These are phyloP conservation scores for Hemisphaericaspora xylofermentans DNA, from an alignment of 1,139 yeast genomes.

Conservation along the genomic window DNA sequence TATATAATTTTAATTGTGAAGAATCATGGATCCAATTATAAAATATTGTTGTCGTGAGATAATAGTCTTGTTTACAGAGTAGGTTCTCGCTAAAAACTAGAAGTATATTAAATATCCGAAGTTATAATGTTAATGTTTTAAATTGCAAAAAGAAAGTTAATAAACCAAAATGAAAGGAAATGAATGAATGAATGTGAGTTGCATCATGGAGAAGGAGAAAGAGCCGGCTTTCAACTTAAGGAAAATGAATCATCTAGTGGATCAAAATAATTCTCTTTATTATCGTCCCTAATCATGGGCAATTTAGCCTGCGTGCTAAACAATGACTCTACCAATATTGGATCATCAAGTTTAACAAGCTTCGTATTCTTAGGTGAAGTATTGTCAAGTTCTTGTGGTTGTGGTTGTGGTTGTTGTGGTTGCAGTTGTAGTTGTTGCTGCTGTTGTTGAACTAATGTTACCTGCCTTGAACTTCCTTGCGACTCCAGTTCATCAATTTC, in stretches of 20 bases:
- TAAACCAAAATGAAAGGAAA: neutral
- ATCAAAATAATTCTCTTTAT: constrained; percentile 5
- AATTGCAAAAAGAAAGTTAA: neutral
- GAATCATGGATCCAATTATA: too few species aligned
- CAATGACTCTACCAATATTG: constrained; percentile 9
- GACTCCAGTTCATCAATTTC: neutral
- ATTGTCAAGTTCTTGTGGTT: neutral
- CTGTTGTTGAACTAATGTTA: neutral
- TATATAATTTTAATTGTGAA: neutral
- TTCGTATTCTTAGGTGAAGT: neutral
- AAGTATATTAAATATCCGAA: neutral
- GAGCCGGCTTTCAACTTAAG: neutral
- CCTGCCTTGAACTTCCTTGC: neutral
- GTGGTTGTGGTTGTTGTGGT: neutral
- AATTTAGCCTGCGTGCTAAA: constrained; percentile 5
- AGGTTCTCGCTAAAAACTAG: neutral
- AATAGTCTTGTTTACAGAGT: neutral
- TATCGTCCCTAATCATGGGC: neutral
- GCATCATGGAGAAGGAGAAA: neutral
- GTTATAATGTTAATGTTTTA: neutral
- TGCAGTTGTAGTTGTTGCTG: neutral
- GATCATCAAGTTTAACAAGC: constrained; percentile 5
- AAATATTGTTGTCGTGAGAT: too few species aligned
- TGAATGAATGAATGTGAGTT: too few species aligned
- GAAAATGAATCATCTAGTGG: constrained; percentile 3